Conservation (phyloP, 2,329 filamentous ascomycete genomes). For the Leptographium lundbergii region DNA sequence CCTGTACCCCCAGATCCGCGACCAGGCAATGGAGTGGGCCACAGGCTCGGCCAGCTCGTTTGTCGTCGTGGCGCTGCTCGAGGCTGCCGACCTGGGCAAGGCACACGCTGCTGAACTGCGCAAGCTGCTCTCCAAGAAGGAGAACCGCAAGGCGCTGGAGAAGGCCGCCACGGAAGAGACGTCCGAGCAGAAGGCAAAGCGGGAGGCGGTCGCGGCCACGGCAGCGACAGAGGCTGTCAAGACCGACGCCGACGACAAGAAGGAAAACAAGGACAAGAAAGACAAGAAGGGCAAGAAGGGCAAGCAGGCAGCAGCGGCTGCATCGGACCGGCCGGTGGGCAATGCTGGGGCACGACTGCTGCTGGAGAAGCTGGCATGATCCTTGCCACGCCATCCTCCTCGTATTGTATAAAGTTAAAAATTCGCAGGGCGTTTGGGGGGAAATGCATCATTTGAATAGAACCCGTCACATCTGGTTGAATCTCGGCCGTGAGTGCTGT, state of each 20-base stretch:
- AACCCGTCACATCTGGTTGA: neutral
- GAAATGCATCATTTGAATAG: neutral
- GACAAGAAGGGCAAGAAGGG: conserved; percentile 19
- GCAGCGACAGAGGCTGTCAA: conserved; percentile 32
- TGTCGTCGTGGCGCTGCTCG: conserved; percentile 68
- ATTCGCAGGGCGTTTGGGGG: neutral
- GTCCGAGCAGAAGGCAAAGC: conserved; percentile 34
- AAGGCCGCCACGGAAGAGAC: conserved; percentile 51
- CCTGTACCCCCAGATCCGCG: conserved; percentile 71
- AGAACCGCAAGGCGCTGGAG: conserved; percentile 58
- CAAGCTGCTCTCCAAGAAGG: conserved; percentile 59
- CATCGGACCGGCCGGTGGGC: conserved; percentile 32
- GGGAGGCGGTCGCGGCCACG: conserved; percentile 28
- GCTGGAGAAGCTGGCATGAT: conserved; percentile 39
- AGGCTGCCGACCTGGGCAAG: conserved; percentile 62
- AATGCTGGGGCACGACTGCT: conserved; percentile 51
- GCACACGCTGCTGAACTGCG: conserved; percentile 52
- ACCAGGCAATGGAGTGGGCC: conserved; percentile 69
- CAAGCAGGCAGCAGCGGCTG: conserved; percentile 12
- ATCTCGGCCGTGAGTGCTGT: neutral
- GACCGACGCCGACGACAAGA: conserved; percentile 30
- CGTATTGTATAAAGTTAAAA: neutral
- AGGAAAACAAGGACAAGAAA: conserved; percentile 23
- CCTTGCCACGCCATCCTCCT: neutral
- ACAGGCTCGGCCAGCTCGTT: conserved; percentile 68